Base-by-base conservation (phyloP, 768 basidiomycete species). In the Lactifluus rugatus region DNA sequence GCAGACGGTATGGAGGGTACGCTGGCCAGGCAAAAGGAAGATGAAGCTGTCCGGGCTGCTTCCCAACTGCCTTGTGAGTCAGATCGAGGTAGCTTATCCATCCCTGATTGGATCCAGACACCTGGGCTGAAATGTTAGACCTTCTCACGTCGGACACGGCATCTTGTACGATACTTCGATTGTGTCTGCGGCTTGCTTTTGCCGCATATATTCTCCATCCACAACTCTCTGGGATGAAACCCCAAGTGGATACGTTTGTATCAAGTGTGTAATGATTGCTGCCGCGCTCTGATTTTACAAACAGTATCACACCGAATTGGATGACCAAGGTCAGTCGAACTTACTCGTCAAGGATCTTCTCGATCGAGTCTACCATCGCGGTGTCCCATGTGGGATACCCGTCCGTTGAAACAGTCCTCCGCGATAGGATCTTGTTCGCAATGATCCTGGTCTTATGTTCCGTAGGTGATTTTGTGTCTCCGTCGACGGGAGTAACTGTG, bases 41-140 rank as follows among this genome's bases (percentile, higher is more conserved):
- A 81, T 17, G 78, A 82, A 57, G 70, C 69, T 54, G 66, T 87
- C 31, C 74, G 76, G 41, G 85, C 84, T 41, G 82, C 84, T 5
- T 71, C 77, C 23, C 86, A 89, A 62, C 70, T 90, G n/a, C 87
- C 88, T 58, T 76, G 87, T 83, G 69, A 60, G 64, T 55, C 44
- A 14, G 50, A 28, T 32, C 32, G 8, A 44, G 2, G 13, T 21
- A 23, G 41, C 48, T 13, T 39, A 26, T 10, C 25, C 31, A 37
- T 16, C 19, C 13, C 63, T 70, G 37, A 70, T 48, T 19, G 41
- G 32, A 2, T 32, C 32, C 65, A 86, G 87, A 80, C 47, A 73
- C 67, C 7, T 89, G 81, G 84, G 56, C 69, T n/a, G 72, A 69
- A 44, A 64, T 86, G 26, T 65, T 74, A 9, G 66, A 65, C 14